Evolutionary conservation across 106 monocot genomes (phyloP), one percentile per base, ranked within the genome.

Genomic region (Acorus calamus): DNA sequence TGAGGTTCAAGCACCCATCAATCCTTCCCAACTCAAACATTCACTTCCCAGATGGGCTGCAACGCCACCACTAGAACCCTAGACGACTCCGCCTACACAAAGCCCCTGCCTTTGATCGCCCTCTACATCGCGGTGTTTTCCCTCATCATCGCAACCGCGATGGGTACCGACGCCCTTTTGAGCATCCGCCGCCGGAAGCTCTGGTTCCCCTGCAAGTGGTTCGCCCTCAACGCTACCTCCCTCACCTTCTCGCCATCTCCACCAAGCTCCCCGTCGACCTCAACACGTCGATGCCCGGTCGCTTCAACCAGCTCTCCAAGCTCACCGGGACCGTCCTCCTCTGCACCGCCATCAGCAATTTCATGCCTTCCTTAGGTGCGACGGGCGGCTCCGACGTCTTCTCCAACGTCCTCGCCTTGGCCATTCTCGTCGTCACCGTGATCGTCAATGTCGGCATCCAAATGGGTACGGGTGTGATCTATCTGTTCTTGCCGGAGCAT

Each of bases 171-270:
- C 61, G 50, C 61, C 1, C 4, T 61, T 46, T 4, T 4, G 3
- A 53, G 52, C 70, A 42, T 70, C 61, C 70, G 70, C 70, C 52
- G 45, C 46, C 49, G 70, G 50, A 50, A 46, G 51, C 53, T 42
- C 52, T 70, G 70, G 70, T 70, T 70, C 53, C 61, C 70, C 51
- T 61, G 43, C 61, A 6, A 46, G 7, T 52, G 42, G n/a, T 70
- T 70, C 61, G 6, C 70, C 59, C 61, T 70, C 51, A 70, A 70
- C 70, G 70, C 70, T 44, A 61, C 70, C 60, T 61, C 70, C 60
- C 60, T 70, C 61, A 54, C 53, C 53, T 70, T 1, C 59, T 70
- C n/a, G 41, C 9, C 70, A 12, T 70, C 52, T 60, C 61, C 52
- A 14, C 50, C n/a, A 70, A 70, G 67, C 44, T 68, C 14, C 67